Base-by-base conservation (phyloP, 1,284 basidiomycete genomes). In the Cutaneotrichosporon sp. region DNA sequence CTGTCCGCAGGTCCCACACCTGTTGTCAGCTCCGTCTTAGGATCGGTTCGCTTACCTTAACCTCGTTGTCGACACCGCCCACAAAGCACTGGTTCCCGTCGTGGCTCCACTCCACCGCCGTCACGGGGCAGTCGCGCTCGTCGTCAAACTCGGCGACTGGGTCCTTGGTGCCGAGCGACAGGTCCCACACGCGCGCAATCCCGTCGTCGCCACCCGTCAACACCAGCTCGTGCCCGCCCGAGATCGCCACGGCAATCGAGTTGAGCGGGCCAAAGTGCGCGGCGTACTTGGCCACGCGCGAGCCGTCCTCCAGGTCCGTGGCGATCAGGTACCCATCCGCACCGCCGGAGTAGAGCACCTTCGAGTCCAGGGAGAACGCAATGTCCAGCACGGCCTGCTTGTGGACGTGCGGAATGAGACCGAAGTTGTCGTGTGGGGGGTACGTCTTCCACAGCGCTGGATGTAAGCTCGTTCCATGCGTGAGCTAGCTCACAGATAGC, bases 221-320 rank as follows among this genome's bases (percentile, higher is more conserved):
- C 22, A 95, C 76, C 34, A 95, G 84, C 76, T 95, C 93, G 27
- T 78, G 60, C 9, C 80, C 81, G 0, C 88, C 86, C 2, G 90
- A 91, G 14, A 89, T 87, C 77, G 93, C 84, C 27, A 90, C 91
- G 60, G 94, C 91, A n/a, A 97, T 81, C 10, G 87, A 82, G 77
- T 97, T 97, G 80, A 95, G 86, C 63, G 95, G 89, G 54, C 90
- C 92, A 62, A 87, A 86, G 77, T 97, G 93, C 0, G 91, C 92
- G 5, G 71, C 63, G 60, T 77, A 79, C 33, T 70, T 67, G 4
- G 69, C 62, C 31, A 79, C 55, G 4, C 78, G 74, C 46, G 74
- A 70, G 49, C 79, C 79, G 6, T 72, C 78, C 51, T 67, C 68
- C 45, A 81, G 64, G 56, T 77, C 75, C 3, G 77, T 80, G 18